Base-by-base conservation (phyloP, 2,329 filamentous ascomycete species). In the Colletotrichum chrysophilum region DNA sequence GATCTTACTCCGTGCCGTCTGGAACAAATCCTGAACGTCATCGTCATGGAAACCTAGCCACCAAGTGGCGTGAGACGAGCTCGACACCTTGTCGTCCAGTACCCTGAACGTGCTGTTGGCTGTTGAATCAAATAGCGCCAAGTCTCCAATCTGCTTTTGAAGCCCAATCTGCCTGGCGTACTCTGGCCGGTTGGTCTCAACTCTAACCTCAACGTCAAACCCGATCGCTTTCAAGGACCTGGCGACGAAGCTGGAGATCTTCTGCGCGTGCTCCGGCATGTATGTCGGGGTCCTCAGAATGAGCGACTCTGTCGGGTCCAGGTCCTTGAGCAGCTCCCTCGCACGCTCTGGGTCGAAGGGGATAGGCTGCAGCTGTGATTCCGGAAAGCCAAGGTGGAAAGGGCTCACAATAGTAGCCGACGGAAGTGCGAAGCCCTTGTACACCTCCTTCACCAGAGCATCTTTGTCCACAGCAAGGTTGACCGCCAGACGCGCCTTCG, bases 261-360 rank as follows among this genome's bases (percentile, higher is more conserved):
- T 70, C 32, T 70, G 66, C 4, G 71, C 66, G 43, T 74, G 71
- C n/a, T 74, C 71, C 5, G 66, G 71, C 66, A 74, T 74, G 24
- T 74, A 70, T 0, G 48, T 34, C 14, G 71, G 71, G 2, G 66
- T 74, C 5, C 71, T 18, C 1, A 70, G 38, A 0, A 74, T 16
- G 7, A 74, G 38, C 8, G 66, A 12, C 7, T 3, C 43, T 13
- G 28, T 36, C 8, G 32, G 4, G n/a, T 70, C 66, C 10, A 14
- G 16, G 3, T 14, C 58, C 8, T 64, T 56, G 14, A 70, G 56
- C 1, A 74, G 9, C 18, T 65, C 30, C 4, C 26, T 62, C 5
- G 71, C 71, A 1, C 66, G 24, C 0, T 21, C 58, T 5, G 66
- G 66, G 12, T 74, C 30, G 12, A 56, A 65, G 2, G 66, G 10